Evolutionary conservation across 2,329 filamentous ascomycete genomes (phyloP), one percentile per base, ranked within the genome.

Genomic region (Didymella pinodella): DNA sequence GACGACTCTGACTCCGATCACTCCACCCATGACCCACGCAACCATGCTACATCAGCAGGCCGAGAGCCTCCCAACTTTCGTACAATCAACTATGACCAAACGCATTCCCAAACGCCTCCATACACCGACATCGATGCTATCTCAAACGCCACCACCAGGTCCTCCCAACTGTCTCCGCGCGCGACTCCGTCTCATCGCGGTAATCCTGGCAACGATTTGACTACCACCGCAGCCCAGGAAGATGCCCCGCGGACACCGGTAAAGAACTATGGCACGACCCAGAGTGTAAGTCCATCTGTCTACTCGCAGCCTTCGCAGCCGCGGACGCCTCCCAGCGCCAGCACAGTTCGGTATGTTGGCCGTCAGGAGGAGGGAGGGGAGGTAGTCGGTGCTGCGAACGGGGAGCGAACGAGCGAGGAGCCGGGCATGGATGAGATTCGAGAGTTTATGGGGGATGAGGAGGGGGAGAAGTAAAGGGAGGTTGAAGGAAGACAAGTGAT

Each of bases 101-200:
- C 32, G 32, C 16, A 16, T 6, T n/a, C 32, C 16, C 32, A 8
- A n/a, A 36, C 32, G 32, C 32, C 32, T 36, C 32, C 32, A 1
- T 36, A 36, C 16, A 36, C 29, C 7, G 14, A 18, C 34, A 22
- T n/a, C 20, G 38, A 31, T 22, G 32, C 29, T 1, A 20, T 18
- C 6, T 48, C 31, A 1, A 16, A n/a, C 32, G 32, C 32, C 6
- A n/a, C 32, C 16, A 36, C 32, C 8, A 3, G 29, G 2, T 6
- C 7, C 14, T 29, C 40, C 1, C 53, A 46, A 14, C 22, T 56
- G 2, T 56, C 53, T 45, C 40, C 40, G 18, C 47, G 47, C 14
- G 48, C 46, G 22, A 34, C 34, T 11, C 45, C 45, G 3, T n/a
- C 22, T 1, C 26, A 22, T 12, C 20, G 5, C 16, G 5, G 3